phyloP scores from a whole-genome alignment of 306 rosid species.

The Argentina anserina region DNA sequence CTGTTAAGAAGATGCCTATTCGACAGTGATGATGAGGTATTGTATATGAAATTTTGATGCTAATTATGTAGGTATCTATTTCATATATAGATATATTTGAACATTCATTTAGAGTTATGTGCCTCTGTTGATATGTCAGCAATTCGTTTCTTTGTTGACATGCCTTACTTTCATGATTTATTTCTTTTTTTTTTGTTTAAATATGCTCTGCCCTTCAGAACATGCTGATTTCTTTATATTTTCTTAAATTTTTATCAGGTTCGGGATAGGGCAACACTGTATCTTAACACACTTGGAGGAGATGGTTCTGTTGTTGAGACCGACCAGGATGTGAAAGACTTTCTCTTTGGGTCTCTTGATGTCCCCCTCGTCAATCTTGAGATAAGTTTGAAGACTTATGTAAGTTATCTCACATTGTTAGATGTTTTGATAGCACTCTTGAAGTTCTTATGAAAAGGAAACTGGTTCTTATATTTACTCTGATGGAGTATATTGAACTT shows the following conservation, averaged over 20 bases:
- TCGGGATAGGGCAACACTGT: slow-evolving; percentile 97
- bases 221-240: not conserved
- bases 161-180: not conserved
- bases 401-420: slow-evolving; percentile 27
- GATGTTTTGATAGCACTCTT: not conserved
- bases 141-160: not conserved
- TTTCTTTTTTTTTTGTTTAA: not conserved
- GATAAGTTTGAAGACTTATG: slow-evolving; percentile 80
- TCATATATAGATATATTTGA: not conserved
- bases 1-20: slow-evolving; percentile 84
- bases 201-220: not conserved
- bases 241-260: slow-evolving; percentile 50
- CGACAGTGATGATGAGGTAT: slow-evolving; percentile 96
- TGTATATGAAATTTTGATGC: not conserved
- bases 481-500: not conserved
- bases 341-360: slow-evolving; percentile 86
- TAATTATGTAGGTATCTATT: not conserved
- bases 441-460: not conserved
- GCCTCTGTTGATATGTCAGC: slow-evolving; percentile 3
- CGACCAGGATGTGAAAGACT: slow-evolving; percentile 60
- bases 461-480: not conserved
- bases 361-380: slow-evolving; percentile 85
- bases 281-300: slow-evolving; percentile 78
- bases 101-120: not conserved
- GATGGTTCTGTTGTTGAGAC: slow-evolving; percentile 70